Percentiles rank a stretch among this genome's conserved stretches.
These are phyloP conservation scores for Aspergillus arachidicola DNA, from an alignment of 2,329 filamentous ascomycete genomes.

Conservation along the genomic window DNA sequence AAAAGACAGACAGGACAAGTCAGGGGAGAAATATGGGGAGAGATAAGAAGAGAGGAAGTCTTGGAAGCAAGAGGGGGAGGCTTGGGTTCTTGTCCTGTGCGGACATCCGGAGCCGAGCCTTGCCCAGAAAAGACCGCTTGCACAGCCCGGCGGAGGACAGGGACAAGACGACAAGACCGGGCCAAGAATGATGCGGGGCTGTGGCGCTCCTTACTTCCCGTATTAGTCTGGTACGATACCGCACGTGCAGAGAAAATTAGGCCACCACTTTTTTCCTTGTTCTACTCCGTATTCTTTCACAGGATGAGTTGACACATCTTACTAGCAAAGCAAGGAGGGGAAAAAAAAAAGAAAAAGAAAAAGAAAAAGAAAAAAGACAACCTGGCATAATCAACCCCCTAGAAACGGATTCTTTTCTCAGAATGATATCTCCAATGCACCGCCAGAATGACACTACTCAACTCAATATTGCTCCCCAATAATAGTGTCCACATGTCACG, in stretches of 20 bases:
- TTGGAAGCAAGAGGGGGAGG: constrained; percentile 21
- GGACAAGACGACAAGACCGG: constrained; percentile 37
- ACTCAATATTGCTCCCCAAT: not conserved
- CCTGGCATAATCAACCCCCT: not conserved
- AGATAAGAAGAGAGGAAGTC: constrained; percentile 19
- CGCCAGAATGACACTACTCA: not conserved
- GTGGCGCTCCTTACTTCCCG: constrained; percentile 7
- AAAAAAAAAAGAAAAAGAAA: too few species aligned
- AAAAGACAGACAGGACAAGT: constrained; percentile 9
- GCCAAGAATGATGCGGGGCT: constrained; percentile 36
- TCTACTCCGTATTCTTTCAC: not conserved
- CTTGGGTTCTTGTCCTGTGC: constrained; percentile 25
- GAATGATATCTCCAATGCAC: not conserved
- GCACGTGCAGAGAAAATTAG: constrained; percentile 1
- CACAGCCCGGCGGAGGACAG: constrained; percentile 35
- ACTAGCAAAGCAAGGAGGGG: not conserved
- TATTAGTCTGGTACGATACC: not conserved
- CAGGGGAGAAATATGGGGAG: constrained; percentile 12
- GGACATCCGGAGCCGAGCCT: constrained; percentile 29
- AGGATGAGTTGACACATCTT: too few species aligned
- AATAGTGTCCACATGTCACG: constrained; percentile 2
- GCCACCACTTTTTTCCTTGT: not conserved
- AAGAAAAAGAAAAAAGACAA: not conserved
- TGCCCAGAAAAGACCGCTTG: constrained; percentile 39
- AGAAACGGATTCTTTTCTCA: not conserved